Evolutionary conservation across 805 yeast species (phyloP), one percentile per base, ranked within the genome.

Genomic region (Barnettozyma californica): DNA sequence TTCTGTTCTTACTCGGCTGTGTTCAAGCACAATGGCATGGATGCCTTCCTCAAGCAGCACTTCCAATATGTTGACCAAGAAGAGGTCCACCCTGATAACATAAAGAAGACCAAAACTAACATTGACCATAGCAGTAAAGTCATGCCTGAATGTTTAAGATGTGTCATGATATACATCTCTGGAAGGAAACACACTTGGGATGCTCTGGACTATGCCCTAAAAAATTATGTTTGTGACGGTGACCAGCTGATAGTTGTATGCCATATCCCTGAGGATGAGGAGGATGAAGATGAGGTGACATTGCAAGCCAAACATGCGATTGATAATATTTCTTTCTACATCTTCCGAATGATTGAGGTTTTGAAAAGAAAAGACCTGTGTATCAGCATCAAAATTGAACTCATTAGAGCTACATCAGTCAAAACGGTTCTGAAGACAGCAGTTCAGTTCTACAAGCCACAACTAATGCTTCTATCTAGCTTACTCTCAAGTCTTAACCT

Each of bases 161-260:
- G 56, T 18, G 44, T 60, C 19, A 43, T 58, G 31, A 34, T 56
- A 3, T 61, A 60, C 36, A 48, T 61, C 27, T 73, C 82, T 54
- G 95, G 89, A 3, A 68, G 92, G 50, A 73, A 69, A 47, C 92
- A 86, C 67, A 57, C 63, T 7, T 61, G 65, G 65, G 41, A 46
- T 21, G 53, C 62, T 1, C 41, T 61, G 21, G 59, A 59, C 38
- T 61, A 59, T 57, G 41, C 56, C 6, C 23, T 61, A n/a, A 48
- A 53, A 29, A 52, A 54, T 13, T 48, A 42, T 25, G 34, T 58
- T 9, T 27, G 49, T 38, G 57, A 60, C 48, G 65, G 65, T 39
- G 65, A 61, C 31, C 56, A 57, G n/a, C 34, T 61, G 33, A 43
- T 53, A 8, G 33, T 61, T 2, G 39, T 55, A 7, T 42, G 53